Base-by-base conservation (phyloP, 208 protist genomes). In the Wallacemonas rigidus region DNA sequence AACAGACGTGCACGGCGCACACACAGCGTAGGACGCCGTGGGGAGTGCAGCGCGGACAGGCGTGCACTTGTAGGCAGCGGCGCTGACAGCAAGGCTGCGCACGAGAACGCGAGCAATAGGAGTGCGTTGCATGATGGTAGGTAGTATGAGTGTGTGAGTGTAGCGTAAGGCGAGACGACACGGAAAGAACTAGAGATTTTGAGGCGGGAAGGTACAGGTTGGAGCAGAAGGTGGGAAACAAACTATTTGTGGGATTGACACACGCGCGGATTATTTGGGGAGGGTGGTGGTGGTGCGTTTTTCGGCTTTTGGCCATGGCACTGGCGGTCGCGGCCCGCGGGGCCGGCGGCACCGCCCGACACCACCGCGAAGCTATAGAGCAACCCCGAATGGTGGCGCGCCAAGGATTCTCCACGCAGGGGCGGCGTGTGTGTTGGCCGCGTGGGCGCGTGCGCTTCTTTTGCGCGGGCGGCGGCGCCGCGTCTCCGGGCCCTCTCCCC, bases 71-170 rank as follows among this genome's bases (percentile, higher is more conserved):
- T 65, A 65, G 2, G 60, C 60, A 26, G 40, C 60, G 14, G 53
- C 51, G 15, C 48, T 14, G 14, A 71, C 67, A 7, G 51, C 67
- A 1, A 71, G 48, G 53, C 67, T 54, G 35, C 67, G 67, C 8
- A 47, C 47, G 39, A 60, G 14, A n/a, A 44, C 39, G 40, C 67
- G 67, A 39, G 51, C 11, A 17, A 71, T 3, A 15, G 47, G 67
- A 61, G 67, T 58, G 51, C 67, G 67, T 44, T 71, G 67, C 67
- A 71, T 71, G 26, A n/a, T 69, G 15, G 41, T 7, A 64, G 26
- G 26, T 26, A 70, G 11, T 12, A 12, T 14, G 45, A 50, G 41
- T 4, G 11, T 47, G n/a, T 35, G 7, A 4, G 9, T 68, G 7
- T 68, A 53, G 41, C 53, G n/a, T 47, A 12, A 7, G 36, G 47